A percentile compares a stretch with the other conserved stretches of the same genome.
phyloP scores from a whole-genome alignment of 306 rosid species.

The Rosa persica region DNA sequence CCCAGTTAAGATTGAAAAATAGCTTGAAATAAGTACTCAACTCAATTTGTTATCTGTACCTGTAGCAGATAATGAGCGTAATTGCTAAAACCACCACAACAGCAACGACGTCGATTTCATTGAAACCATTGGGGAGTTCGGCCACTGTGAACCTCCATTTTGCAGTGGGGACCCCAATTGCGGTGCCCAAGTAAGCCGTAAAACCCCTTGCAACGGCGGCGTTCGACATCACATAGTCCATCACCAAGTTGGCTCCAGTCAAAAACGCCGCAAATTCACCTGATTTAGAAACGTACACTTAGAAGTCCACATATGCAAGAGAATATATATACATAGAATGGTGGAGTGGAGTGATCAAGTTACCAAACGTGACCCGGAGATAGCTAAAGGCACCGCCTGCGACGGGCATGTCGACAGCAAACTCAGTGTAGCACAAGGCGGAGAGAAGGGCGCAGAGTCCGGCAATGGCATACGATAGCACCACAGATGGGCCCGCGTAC shows the following conservation, averaged over 20 bases:
- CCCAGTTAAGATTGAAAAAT: too few species aligned
- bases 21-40: too few species aligned
- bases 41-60: conserved; percentile 23
- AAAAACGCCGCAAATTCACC: conserved; percentile 89
- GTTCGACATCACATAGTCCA: conserved; percentile 97
- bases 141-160: conserved; percentile 72
- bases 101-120: conserved; percentile 68
- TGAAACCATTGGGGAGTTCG: conserved; percentile 63
- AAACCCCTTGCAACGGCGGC: conserved; percentile 82
- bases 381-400: conserved; percentile 99
- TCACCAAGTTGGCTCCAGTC: conserved; percentile 78
- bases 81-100: conserved; percentile 62
- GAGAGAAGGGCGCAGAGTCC: conserved; percentile 91
- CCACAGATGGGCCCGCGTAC: conserved; percentile 71
- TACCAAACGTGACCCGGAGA: conserved; percentile 89
- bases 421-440: conserved; percentile 96
- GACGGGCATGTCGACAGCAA: conserved; percentile 93
- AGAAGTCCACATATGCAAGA: too few species aligned
- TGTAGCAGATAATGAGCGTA: conserved; percentile 79
- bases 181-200: conserved; percentile 61
- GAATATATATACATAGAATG: too few species aligned
- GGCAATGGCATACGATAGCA: conserved; percentile 92
- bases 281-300: conserved; percentile 1
- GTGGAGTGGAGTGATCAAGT: background rate
- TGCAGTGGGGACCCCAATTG: conserved; percentile 62